Evolutionary conservation across 805 yeast species (phyloP).

Genomic region (Ogataea ramenticola): DNA sequence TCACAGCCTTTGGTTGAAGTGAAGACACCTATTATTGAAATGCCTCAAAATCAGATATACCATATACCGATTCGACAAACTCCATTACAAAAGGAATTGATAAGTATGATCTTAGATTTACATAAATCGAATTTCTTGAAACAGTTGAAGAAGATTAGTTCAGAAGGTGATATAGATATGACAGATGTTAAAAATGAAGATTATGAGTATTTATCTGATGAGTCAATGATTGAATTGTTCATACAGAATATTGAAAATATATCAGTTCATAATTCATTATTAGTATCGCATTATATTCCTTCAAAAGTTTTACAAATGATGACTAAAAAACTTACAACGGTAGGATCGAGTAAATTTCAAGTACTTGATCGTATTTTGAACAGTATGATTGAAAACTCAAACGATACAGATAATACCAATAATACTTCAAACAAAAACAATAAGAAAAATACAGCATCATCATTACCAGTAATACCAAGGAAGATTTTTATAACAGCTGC

Average conservation of each 20-base stretch:
- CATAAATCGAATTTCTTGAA: slow-evolving; percentile 7
- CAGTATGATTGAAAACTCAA: slow-evolving; percentile 16
- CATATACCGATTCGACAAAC: slow-evolving; percentile 38
- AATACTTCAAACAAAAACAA: not conserved
- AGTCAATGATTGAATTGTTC: slow-evolving; percentile 34
- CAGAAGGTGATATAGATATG: not conserved
- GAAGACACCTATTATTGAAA: too few species aligned
- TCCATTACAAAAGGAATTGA: slow-evolving; percentile 34
- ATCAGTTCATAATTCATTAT: slow-evolving; percentile 58
- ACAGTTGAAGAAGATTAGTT: slow-evolving; percentile 1
- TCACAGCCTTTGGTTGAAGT: not conserved
- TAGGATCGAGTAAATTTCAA: slow-evolving; percentile 53
- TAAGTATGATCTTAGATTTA: slow-evolving; percentile 27
- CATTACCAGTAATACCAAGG: slow-evolving; percentile 5
- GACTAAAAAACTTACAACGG: slow-evolving; percentile 45
- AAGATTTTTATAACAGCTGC: slow-evolving; percentile 46
- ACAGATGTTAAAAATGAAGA: slow-evolving; percentile 2
- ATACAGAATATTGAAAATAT: slow-evolving; percentile 41
- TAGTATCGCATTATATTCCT: slow-evolving; percentile 76
- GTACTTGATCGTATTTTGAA: slow-evolving; percentile 45
- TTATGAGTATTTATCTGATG: slow-evolving; percentile 10
- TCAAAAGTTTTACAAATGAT: slow-evolving; percentile 61
- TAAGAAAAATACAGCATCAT: not conserved
- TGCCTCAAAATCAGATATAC: slow-evolving; percentile 5
- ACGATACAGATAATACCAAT: slow-evolving; percentile 3